These are phyloP conservation scores for Suillus hirtellus DNA, from an alignment of 768 basidiomycete genomes.

Conservation along the genomic window DNA sequence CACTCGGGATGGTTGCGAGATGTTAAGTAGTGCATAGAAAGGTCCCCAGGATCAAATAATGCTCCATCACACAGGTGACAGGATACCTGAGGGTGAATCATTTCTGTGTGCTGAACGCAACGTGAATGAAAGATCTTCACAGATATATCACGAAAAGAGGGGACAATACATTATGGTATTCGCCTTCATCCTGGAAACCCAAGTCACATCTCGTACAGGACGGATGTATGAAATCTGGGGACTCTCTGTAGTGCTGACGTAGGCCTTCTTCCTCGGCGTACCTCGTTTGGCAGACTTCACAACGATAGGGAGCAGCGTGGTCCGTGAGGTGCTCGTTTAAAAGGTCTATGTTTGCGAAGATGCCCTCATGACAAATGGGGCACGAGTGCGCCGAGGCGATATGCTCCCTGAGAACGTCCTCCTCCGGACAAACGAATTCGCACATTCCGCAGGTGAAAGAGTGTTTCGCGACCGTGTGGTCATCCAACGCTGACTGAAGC, in stretches of 20 bases:
- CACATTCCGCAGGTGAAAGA: constrained; percentile 1
- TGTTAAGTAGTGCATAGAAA: constrained; percentile 26
- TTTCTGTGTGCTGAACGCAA: constrained; percentile 39
- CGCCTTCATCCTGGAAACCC: constrained; percentile 35
- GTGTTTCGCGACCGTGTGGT: too few species aligned
- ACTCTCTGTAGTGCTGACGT: constrained; percentile 40
- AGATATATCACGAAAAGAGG: constrained; percentile 1
- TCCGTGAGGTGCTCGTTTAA: constrained; percentile 33
- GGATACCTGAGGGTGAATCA: constrained; percentile 36
- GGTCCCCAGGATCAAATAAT: constrained; percentile 24
- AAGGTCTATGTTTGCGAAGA: constrained; percentile 24
- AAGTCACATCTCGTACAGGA: constrained; percentile 33
- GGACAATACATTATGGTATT: constrained; percentile 31
- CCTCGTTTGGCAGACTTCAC: constrained; percentile 24
- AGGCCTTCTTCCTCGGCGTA: constrained; percentile 37
- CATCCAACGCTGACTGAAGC: too few species aligned
- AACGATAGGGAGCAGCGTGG: constrained; percentile 29
- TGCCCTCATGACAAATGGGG: constrained; percentile 33
- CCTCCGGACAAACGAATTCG: not conserved
- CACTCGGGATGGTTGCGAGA: constrained; percentile 32
- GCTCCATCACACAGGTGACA: constrained; percentile 33
- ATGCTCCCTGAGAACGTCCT: constrained; percentile 25
- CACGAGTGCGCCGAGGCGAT: constrained; percentile 32
- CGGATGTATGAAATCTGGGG: constrained; percentile 37
- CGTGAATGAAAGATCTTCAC: not conserved